Conservation (phyloP, 805 yeast genomes). For the Nakazawaea ernobii region DNA sequence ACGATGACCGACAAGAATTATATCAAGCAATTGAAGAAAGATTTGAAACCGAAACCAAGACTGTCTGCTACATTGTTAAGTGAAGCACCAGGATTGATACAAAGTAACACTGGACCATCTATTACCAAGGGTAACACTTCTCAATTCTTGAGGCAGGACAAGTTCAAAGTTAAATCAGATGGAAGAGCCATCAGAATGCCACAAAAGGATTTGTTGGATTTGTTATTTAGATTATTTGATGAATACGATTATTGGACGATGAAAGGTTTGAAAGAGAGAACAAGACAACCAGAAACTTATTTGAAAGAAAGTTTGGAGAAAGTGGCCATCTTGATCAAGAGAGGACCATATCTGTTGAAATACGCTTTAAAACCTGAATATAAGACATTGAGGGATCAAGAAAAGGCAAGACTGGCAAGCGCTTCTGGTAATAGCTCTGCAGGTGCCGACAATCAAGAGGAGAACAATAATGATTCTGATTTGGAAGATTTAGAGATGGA, state of each 20-base stretch:
- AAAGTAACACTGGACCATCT: constrained; percentile 82
- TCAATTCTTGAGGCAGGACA: constrained; percentile 56
- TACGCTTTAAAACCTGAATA: constrained; percentile 89
- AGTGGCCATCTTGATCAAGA: constrained; percentile 83
- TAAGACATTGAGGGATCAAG: constrained; percentile 71
- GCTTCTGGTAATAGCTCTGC: constrained; percentile 25
- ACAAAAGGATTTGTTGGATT: constrained; percentile 81
- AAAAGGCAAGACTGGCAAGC: constrained; percentile 43
- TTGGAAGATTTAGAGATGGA: constrained; percentile 74
- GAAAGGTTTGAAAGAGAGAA: constrained; percentile 89
- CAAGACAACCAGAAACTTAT: constrained; percentile 90
- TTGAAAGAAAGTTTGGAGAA: constrained; percentile 86
- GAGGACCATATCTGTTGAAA: constrained; percentile 93
- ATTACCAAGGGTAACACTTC: constrained; percentile 64
- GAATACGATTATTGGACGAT: constrained; percentile 96
- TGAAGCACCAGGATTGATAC: constrained; percentile 82
- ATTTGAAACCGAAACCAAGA: constrained; percentile 51
- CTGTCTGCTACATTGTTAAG: constrained; percentile 66
- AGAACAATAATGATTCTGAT: constrained; percentile 53
- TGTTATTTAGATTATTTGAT: constrained; percentile 83
- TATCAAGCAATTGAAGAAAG: constrained; percentile 48
- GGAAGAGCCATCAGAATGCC: constrained; percentile 95
- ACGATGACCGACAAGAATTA: constrained; percentile 57
- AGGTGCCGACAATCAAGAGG: constrained; percentile 29
- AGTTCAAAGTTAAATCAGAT: constrained; percentile 41